A percentile compares a stretch with the other conserved stretches of the same genome.
phyloP scores from a whole-genome alignment of 176 grass and related monocot species.

The Carex parvula region DNA sequence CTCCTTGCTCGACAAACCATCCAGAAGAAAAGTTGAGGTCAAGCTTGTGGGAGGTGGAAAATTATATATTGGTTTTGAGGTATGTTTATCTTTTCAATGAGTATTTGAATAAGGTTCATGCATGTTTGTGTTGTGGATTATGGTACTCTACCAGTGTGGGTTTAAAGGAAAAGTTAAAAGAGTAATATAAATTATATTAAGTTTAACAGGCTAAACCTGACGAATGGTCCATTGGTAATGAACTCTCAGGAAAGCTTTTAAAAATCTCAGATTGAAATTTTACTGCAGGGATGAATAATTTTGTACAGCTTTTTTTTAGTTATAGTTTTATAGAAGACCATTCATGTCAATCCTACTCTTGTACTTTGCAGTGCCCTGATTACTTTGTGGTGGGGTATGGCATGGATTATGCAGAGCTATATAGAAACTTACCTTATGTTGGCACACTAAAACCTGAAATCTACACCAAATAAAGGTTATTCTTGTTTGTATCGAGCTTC shows the following conservation, averaged over 20 bases:
- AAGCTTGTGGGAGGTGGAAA: slow-evolving; percentile 71
- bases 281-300: not conserved
- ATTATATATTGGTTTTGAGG: slow-evolving; percentile 91
- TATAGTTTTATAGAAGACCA: not conserved
- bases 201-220: not conserved
- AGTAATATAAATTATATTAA: not conserved
- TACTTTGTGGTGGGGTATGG: slow-evolving; percentile 92
- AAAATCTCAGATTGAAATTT: not conserved
- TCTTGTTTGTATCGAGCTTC: slow-evolving; percentile 16
- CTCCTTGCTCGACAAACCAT: slow-evolving; percentile 83
- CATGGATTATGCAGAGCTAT: slow-evolving; percentile 82
- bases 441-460: slow-evolving; percentile 76
- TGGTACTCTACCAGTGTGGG: not conserved
- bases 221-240: not conserved
- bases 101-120: not conserved
- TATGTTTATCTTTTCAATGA: slow-evolving; percentile 20
- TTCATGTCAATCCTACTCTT: slow-evolving; percentile 10
- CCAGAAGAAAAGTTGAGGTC: slow-evolving; percentile 62
- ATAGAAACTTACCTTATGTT: slow-evolving; percentile 75
- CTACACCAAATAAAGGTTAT: slow-evolving; percentile 44
- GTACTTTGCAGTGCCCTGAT: slow-evolving; percentile 79
- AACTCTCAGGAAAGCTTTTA: not conserved
- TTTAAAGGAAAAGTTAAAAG: not conserved
- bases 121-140: not conserved
- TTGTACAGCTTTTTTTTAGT: not conserved